A percentile compares a stretch with the other conserved stretches of the same genome.
phyloP scores from a whole-genome alignment of 768 basidiomycete genomes.

The Kwoniella sp. region DNA sequence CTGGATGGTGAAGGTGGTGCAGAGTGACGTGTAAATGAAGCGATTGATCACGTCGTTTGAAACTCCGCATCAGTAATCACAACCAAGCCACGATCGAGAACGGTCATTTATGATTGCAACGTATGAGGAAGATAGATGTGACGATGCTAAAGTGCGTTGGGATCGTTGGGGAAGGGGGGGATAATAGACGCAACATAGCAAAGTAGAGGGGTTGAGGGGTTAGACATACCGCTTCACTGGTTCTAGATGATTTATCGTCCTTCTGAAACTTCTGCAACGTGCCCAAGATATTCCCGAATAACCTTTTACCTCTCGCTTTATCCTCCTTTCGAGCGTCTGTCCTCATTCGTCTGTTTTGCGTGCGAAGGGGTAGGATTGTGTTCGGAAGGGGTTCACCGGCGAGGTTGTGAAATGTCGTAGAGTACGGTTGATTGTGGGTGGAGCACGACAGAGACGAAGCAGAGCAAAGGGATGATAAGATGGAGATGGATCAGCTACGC shows the following conservation, averaged over 20 bases:
- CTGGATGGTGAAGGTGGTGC: slow-evolving; percentile 17
- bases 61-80: not conserved
- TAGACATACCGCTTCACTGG: slow-evolving; percentile 51
- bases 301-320: slow-evolving; percentile 48
- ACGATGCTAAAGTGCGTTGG: too few relatives aligned
- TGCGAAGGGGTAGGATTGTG: slow-evolving; percentile 1
- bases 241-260: slow-evolving; percentile 49
- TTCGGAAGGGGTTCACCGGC: not conserved
- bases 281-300: slow-evolving; percentile 55
- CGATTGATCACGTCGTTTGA: not conserved
- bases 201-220: too few relatives aligned
- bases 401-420: too few relatives aligned
- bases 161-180: too few relatives aligned
- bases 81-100: too few relatives aligned
- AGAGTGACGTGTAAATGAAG: not conserved
- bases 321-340: slow-evolving; percentile 46
- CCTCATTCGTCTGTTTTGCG: slow-evolving; percentile 41
- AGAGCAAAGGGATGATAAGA: too few relatives aligned
- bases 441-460: not conserved
- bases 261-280: slow-evolving; percentile 54
- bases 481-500: too few relatives aligned
- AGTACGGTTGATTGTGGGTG: not conserved
- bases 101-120: too few relatives aligned
- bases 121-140: too few relatives aligned
- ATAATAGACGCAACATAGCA: not conserved